Evolutionary conservation across 306 rosid species (phyloP), one percentile per base, ranked within the genome.

Genomic region (Quercus variabilis): DNA sequence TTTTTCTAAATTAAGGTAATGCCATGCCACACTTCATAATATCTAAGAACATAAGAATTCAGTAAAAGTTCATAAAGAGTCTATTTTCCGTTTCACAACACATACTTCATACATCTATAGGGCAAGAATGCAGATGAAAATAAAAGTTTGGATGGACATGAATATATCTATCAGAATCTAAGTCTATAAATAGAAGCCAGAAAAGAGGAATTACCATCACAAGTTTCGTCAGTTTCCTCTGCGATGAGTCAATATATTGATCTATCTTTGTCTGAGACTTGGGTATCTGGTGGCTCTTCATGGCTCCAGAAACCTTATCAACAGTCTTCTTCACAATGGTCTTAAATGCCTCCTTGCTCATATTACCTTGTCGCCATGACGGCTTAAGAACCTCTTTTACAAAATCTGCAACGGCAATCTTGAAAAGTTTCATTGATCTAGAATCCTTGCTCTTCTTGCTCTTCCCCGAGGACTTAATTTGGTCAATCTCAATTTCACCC

Each of bases 291-390:
- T 90, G 96, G 79, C 91, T 94, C 88, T 90, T 95, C 98, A 92
- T 95, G 82, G 99, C 97, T 82, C 98, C 99, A 21, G 98, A 90
- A 57, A 95, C 99, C 92, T 91, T 95, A 83, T 95, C 98, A 64
- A 95, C 99, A 59, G 97, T 95, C 92, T 95, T 95, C 83, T 92
- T 95, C 46, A 95, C 99, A 82, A 95, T 95, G 76, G 98, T 95
- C 87, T 95, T 95, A 81, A 95, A 92, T 65, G 99, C 98, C 79
- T 92, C 99, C 89, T 95, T 93, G 87, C 99, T 95, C 99, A 95
- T 95, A 84, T 95, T 92, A 78, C 99, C 98, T 87, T 95, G 98
- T 71, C 92, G 86, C 99, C 99, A 95, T 43, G 99, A 95, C 23
- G 98, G 99, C 85, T 95, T 95, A 76, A 95, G 81, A 83, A 92